phyloP scores from a whole-genome alignment of 2,329 filamentous ascomycete species.

The Aspergillus nomiae region DNA sequence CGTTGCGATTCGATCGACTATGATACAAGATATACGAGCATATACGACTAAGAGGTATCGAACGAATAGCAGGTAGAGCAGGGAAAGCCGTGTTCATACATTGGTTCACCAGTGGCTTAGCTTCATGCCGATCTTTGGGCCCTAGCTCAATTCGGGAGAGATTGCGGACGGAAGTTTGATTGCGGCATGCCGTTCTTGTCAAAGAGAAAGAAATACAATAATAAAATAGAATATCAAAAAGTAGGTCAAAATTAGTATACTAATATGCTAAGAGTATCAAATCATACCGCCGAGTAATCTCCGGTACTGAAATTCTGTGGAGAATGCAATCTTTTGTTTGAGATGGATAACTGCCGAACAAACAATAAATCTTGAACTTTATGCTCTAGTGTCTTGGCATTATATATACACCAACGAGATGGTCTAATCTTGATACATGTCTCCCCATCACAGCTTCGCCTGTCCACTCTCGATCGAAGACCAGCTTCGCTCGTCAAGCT shows the following conservation, averaged over 20 bases:
- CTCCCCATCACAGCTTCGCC: conserved; percentile 42
- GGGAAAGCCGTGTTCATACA: not conserved
- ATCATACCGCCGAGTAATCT: too few relatives aligned
- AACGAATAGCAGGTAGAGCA: not conserved
- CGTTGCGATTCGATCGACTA: not conserved
- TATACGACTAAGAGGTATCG: not conserved
- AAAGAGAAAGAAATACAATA: not conserved
- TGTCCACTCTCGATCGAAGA: conserved; percentile 43
- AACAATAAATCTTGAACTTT: not conserved
- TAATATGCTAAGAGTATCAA: too few relatives aligned
- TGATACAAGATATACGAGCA: not conserved
- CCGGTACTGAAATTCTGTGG: too few relatives aligned
- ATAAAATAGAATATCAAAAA: not conserved
- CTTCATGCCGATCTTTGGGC: not conserved
- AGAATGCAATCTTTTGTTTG: not conserved
- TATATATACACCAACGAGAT: not conserved
- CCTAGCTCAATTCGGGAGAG: not conserved
- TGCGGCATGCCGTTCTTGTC: not conserved
- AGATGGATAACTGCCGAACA: not conserved
- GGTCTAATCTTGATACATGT: conserved; percentile 1
- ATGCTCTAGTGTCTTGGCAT: not conserved
- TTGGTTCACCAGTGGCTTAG: not conserved
- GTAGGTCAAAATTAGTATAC: not conserved
- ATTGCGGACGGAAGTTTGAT: not conserved
- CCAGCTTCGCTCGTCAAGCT: conserved; percentile 43